A percentile compares a stretch with the other conserved stretches of the same genome.
Evolutionary conservation across 2,329 filamentous ascomycete species (phyloP).

Genomic region (Diaporthe longicolla): DNA sequence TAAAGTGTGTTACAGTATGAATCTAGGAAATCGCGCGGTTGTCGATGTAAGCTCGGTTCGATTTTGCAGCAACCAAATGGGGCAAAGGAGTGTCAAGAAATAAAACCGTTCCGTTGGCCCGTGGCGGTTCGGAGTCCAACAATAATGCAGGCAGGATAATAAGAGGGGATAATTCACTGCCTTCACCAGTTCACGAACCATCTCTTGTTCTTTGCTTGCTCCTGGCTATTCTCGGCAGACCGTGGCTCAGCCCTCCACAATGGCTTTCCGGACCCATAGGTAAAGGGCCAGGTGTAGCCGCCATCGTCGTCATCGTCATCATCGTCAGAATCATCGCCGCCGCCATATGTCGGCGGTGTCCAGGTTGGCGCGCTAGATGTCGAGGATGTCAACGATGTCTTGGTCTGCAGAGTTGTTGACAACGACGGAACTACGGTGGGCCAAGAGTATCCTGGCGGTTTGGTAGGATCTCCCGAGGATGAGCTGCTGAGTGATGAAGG

Average conservation of each 20-base stretch:
- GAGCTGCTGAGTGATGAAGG: slow-evolving; percentile 4
- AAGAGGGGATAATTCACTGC: not conserved
- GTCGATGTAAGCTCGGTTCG: slow-evolving; percentile 5
- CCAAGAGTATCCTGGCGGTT: slow-evolving; percentile 21
- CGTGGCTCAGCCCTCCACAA: not conserved
- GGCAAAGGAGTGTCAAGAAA: slow-evolving; percentile 41
- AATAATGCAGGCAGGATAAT: not conserved
- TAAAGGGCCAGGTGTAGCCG: slow-evolving; percentile 1
- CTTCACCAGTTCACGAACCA: slow-evolving; percentile 34
- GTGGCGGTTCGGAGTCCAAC: not conserved
- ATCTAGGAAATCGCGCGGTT: slow-evolving; percentile 6
- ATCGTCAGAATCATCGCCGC: slow-evolving; percentile 5
- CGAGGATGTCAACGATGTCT: slow-evolving; percentile 16
- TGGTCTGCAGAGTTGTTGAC: slow-evolving; percentile 36
- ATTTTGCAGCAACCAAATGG: slow-evolving; percentile 13
- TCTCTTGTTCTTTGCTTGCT: slow-evolving; percentile 15
- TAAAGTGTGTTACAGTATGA: slow-evolving; percentile 9
- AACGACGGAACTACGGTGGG: slow-evolving; percentile 19
- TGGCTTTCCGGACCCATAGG: slow-evolving; percentile 4
- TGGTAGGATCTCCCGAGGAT: not conserved
- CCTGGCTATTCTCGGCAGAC: not conserved
- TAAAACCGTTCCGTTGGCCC: slow-evolving; percentile 15
- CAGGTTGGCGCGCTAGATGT: slow-evolving; percentile 6
- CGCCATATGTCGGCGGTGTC: slow-evolving; percentile 35
- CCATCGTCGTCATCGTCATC: slow-evolving; percentile 15